Evolutionary conservation across 108 stramenopile genomes (phyloP), one percentile per base, ranked within the genome.

Genomic region (Stephanodiscus minutulus): DNA sequence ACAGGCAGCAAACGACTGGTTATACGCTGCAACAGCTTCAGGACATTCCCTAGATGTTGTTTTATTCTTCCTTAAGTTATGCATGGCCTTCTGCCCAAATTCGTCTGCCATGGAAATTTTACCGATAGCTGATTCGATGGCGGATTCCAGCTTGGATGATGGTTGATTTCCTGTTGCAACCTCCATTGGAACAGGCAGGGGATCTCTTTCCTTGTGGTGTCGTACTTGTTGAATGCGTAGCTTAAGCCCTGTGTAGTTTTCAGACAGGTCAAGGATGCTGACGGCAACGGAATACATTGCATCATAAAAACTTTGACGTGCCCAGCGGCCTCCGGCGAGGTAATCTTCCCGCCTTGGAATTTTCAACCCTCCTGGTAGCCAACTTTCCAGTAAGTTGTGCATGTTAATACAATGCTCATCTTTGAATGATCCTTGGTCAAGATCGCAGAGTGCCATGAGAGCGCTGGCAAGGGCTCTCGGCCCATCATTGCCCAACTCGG

Each of bases 251-350:
- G 79, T 81, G 64, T 93, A 96, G 12, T 69, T 67, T 64, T 93
- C 89, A n/a, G 95, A 91, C 39, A 93, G 83, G 50, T 96, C 95
- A 7, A 96, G 76, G 29, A 96, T 89, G 59, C 77, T 89, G 27
- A 79, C 84, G 0, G 92, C 84, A 15, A 93, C 83, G 10, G 78
- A 65, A 64, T 83, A 92, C 59, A 96, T 77, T 21, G 95, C 95
- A 61, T 93, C 91, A 70, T 96, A 96, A 79, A 89, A 96, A 43
- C 89, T 90, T 63, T 93, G 91, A 43, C 91, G 67, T 5, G 95
- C 95, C 95, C 95, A 96, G 22, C 92, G 47, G 41, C 95, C 95
- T 43, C 95, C 95, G 24, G 95, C 95, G 57, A 96, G 76, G 73
- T 96, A 93, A 70, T 96, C 90, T 36, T 92, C 89, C 5, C 95